phyloP scores from a whole-genome alignment of 345 rosid genomes.

The Syzygium grande region DNA sequence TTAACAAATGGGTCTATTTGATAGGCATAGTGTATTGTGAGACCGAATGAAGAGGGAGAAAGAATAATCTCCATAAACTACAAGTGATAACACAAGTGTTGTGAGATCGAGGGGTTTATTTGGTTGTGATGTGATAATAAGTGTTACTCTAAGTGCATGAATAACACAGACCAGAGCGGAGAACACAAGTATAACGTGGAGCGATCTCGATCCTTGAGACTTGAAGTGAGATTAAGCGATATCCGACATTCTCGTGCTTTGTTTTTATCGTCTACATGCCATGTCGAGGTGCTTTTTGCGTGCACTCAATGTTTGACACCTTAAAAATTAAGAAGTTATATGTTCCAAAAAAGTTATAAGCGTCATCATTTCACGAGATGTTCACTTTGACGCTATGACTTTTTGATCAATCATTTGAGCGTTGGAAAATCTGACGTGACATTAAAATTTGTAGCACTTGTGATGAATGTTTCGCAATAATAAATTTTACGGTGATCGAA shows the following conservation, averaged over 20 bases:
- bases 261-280: background rate
- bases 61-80: background rate
- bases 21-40: background rate
- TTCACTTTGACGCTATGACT: background rate
- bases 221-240: background rate
- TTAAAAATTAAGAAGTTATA: background rate
- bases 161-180: background rate
- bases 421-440: no score
- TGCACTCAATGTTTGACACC: background rate
- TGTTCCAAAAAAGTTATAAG: background rate
- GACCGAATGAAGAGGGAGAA: background rate
- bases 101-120: background rate
- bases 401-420: background rate
- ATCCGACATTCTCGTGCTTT: background rate
- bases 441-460: no score
- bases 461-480: background rate
- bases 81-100: background rate
- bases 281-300: background rate
- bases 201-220: background rate
- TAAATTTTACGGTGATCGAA: background rate
- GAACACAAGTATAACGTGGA: background rate
- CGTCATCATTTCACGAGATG: fast-evolving
- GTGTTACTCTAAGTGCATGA: background rate
- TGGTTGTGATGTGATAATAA: background rate
- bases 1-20: no score